Conservation (phyloP, 768 basidiomycete species). For the Omphalotus guepiniiformis region DNA sequence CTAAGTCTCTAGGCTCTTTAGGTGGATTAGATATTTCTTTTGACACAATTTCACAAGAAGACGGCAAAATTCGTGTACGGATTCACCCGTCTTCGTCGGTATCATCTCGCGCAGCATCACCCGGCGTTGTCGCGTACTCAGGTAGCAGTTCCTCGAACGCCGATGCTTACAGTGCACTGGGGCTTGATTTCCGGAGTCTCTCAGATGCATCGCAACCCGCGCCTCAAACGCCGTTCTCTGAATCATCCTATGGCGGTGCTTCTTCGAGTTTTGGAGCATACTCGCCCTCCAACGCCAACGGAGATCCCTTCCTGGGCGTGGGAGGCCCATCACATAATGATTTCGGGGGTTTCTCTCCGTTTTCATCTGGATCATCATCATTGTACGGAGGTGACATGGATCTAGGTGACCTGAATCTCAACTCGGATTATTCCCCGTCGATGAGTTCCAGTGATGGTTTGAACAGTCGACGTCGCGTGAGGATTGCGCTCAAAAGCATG, state of each 20-base stretch:
- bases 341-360: slow-evolving; percentile 6
- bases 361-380: slow-evolving; percentile 5
- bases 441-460: slow-evolving; percentile 22
- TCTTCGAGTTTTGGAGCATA: slow-evolving; percentile 15
- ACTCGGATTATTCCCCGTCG: slow-evolving; percentile 29
- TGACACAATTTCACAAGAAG: slow-evolving; percentile 57
- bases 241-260: slow-evolving; percentile 6
- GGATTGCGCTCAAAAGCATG: slow-evolving; percentile 63
- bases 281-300: slow-evolving; percentile 28
- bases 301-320: slow-evolving; percentile 59
- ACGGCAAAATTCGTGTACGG: slow-evolving; percentile 70
- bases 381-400: slow-evolving; percentile 2
- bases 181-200: slow-evolving; percentile 5
- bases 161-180: slow-evolving; percentile 3
- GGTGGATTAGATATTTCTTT: slow-evolving; percentile 70
- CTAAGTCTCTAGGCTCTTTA: slow-evolving; percentile 42
- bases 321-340: slow-evolving; percentile 37
- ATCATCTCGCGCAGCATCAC: slow-evolving; percentile 37
- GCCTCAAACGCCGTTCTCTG: slow-evolving; percentile 19
- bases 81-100: slow-evolving; percentile 58
- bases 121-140: slow-evolving; percentile 18
- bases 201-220: slow-evolving; percentile 1
- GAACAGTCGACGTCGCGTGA: slow-evolving; percentile 46
- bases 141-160: slow-evolving; percentile 21
- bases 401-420: slow-evolving; percentile 19